A percentile compares a stretch with the other conserved stretches of the same genome.
Evolutionary conservation across 1,139 yeast species (phyloP).

Genomic region (Candida pseudocylindracea): DNA sequence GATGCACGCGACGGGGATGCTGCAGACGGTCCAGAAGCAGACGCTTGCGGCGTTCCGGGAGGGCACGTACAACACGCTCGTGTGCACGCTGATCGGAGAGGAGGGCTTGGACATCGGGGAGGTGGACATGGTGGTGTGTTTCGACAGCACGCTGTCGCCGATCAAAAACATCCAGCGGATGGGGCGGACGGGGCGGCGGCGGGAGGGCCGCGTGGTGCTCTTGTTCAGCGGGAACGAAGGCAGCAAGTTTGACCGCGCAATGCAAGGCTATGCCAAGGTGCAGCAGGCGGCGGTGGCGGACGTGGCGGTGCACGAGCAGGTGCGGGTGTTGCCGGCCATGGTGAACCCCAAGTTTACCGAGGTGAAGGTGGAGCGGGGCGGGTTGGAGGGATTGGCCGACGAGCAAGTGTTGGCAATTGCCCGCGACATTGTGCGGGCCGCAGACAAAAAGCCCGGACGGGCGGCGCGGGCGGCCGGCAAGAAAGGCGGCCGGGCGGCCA

Average conservation of each 20-base stretch:
- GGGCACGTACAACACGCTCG: constrained; percentile 57
- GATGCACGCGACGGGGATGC: constrained; percentile 41
- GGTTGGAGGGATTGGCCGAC: too few relatives aligned
- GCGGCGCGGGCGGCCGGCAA: too few relatives aligned
- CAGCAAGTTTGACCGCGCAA: constrained; percentile 58
- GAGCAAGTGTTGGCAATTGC: too few relatives aligned
- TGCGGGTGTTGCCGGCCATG: too few relatives aligned
- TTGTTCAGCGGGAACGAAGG: constrained; percentile 66
- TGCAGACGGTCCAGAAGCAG: constrained; percentile 49
- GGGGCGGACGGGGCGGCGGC: constrained; percentile 95
- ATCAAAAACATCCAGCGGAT: constrained; percentile 85
- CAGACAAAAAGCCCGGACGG: too few relatives aligned
- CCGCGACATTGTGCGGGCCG: too few relatives aligned
- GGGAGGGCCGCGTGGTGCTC: constrained; percentile 70
- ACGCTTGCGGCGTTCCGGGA: constrained; percentile 49
- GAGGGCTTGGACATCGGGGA: constrained; percentile 98
- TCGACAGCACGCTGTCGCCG: constrained; percentile 84
- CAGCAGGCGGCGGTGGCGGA: constrained; percentile 16
- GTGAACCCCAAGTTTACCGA: too few relatives aligned
- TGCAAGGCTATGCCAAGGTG: constrained; percentile 63
- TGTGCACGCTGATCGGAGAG: constrained; percentile 95
- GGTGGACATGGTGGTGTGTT: constrained; percentile 82
- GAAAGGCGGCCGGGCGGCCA: too few relatives aligned
- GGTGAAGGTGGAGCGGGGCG: too few relatives aligned
- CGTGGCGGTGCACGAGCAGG: too few relatives aligned